phyloP scores from a whole-genome alignment of 2,329 filamentous ascomycete species.

The Ophiostoma populinum region DNA sequence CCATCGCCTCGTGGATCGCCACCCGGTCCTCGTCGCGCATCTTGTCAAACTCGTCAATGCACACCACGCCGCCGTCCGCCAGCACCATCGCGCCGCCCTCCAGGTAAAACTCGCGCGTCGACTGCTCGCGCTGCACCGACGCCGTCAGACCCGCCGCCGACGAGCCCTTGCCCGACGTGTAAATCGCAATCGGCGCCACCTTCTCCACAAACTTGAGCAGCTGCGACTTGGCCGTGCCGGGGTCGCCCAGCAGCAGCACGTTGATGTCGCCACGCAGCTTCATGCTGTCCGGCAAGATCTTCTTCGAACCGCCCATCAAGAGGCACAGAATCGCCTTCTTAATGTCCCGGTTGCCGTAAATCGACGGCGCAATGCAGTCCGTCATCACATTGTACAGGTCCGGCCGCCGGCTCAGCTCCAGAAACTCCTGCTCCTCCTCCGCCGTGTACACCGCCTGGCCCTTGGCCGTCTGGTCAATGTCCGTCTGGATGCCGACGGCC shows the following conservation, averaged over 20 bases:
- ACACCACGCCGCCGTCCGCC: slow-evolving; percentile 89
- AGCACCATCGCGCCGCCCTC: slow-evolving; percentile 98
- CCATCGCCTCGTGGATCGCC: slow-evolving; percentile 98
- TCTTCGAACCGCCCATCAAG: slow-evolving; percentile 87
- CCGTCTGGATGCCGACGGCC: slow-evolving; percentile 80
- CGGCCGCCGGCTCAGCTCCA: slow-evolving; percentile 73
- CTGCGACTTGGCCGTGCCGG: slow-evolving; percentile 95
- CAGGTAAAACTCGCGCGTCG: slow-evolving; percentile 89
- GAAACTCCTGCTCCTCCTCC: slow-evolving; percentile 92
- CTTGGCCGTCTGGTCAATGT: slow-evolving; percentile 77
- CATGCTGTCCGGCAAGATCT: slow-evolving; percentile 95
- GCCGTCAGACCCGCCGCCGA: slow-evolving; percentile 95
- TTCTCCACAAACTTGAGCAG: slow-evolving; percentile 95
- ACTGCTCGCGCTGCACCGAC: slow-evolving; percentile 83
- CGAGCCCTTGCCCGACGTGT: slow-evolving; percentile 95
- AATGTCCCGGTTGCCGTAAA: slow-evolving; percentile 90
- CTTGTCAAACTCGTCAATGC: slow-evolving; percentile 99
- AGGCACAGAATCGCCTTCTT: slow-evolving; percentile 95
- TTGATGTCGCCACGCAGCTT: slow-evolving; percentile 96
- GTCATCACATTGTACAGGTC: slow-evolving; percentile 88
- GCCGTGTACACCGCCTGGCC: slow-evolving; percentile 74
- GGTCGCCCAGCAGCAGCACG: slow-evolving; percentile 87
- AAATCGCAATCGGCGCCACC: slow-evolving; percentile 89
- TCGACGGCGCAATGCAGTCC: slow-evolving; percentile 87
- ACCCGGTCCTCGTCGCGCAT: slow-evolving; percentile 97